Base-by-base conservation (phyloP, 2,329 filamentous ascomycete species). In the Clonostachys chloroleuca region DNA sequence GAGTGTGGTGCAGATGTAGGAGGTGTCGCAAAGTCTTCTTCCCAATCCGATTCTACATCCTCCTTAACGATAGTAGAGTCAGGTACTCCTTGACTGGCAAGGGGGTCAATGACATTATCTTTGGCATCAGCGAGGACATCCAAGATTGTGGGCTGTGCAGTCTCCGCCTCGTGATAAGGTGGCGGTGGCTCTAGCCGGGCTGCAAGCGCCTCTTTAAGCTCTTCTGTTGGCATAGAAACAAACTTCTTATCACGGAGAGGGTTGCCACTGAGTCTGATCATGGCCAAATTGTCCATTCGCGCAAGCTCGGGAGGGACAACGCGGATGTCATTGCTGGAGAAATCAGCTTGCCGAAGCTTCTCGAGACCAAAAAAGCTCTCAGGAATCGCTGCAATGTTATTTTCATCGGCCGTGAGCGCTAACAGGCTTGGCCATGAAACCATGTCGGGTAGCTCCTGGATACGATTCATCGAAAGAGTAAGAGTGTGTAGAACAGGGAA, bases 161-260 rank as follows among this genome's bases (percentile, higher is more conserved):
- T 14, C 2, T 42, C 48, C 1, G 60, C 54, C 18, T 72, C 67
- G 34, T 66, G 57, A 40, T 70, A 70, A 0, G 68, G 62, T 2
- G 69, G 66, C 49, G 77, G 60, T 17, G 87, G 80, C 60, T 83
- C 79, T 51, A 92, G 69, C 24, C 89, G 80, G 35, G 77, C 77
- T 17, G 80, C 77, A 40, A 96, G 69, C 40, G 84, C 81, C 40
- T 80, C 78, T 65, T 95, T 96, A 51, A 97, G 72, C 46, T 94
- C 87, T 13, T 90, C 87, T 0, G 88, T 91, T 18, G 79, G 78
- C 69, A 95, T 88, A 1, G 81, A 86, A 13, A 92, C 73, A 55
- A 94, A 90, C 61, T 91, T 96, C 61, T 87, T 91, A 61, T 96
- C 91, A 13, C 88, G 79, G 13, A 99, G 71, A 1, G 94, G 94